Evolutionary conservation across 345 rosid species (phyloP), one percentile per base, ranked within the genome.

Genomic region (Cochlearia excelsa): DNA sequence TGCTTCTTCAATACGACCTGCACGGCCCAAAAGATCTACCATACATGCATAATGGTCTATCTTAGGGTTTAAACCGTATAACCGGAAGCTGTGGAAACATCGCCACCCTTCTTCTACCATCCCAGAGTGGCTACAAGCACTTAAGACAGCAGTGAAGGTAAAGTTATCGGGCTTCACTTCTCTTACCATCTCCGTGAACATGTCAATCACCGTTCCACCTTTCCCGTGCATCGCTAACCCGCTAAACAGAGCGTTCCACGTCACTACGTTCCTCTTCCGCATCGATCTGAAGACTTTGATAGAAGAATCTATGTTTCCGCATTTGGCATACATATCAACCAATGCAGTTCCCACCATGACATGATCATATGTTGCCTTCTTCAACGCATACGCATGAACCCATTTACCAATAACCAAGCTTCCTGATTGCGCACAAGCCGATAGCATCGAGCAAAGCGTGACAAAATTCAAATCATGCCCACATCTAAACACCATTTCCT

Each of bases 281-380:
- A 87, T 74, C 63, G 40, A 68, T 66, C 76, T 60, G 7, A 90
- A 90, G 46, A 81, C 84, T 49, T 63, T 74, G 8, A 35, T 39
- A n/a, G 93, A 90, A 54, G 72, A 63, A 26, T 44, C 68, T 40
- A 87, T 77, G 71, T 77, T 70, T 53, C 97, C 97, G 31, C 87
- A 87, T 77, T 87, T 90, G 3, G 88, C 85, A 75, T 90, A 87
- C 95, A 83, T 90, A 75, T 90, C 90, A 34, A 90, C 71, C 82
- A 87, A 74, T 33, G 97, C 75, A 4, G 95, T 90, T 45, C 83
- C 85, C 46, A 85, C 87, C 88, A 79, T 80, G 47, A 79, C 54
- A 59, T 23, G 26, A 51, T 44, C 61, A 65, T 74, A 70, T 50
- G 67, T 77, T 65, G 56, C 57, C 51, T 46, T 64, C 81, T 90